These are phyloP conservation scores for Aspergillus asperescens DNA, from an alignment of 495 filamentous ascomycete species.

Conservation along the genomic window DNA sequence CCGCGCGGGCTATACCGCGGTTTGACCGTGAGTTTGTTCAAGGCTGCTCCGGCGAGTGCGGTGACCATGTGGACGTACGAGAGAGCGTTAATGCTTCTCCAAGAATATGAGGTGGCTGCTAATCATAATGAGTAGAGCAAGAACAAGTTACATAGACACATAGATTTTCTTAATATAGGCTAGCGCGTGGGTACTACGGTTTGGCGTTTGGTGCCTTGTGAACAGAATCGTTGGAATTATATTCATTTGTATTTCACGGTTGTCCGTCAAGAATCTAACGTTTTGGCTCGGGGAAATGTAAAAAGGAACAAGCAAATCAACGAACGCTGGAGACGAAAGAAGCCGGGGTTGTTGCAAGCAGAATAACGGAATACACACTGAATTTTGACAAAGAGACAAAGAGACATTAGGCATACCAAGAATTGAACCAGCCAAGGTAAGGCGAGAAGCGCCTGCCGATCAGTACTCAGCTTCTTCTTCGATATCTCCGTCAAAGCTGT, in stretches of 20 bases:
- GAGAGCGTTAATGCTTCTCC: slow-evolving; percentile 55
- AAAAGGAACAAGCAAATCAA: slow-evolving; percentile 5
- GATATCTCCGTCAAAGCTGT: slow-evolving; percentile 57
- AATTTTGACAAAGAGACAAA: slow-evolving; percentile 8
- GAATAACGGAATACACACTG: slow-evolving; percentile 20
- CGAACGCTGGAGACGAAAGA: slow-evolving; percentile 28
- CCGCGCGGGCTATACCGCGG: slow-evolving; percentile 80
- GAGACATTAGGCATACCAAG: slow-evolving; percentile 21
- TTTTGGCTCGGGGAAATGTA: neutral
- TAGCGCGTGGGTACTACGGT: neutral
- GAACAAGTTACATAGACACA: neutral
- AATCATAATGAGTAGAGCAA: slow-evolving; percentile 1
- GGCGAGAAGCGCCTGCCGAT: neutral
- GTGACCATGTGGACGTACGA: slow-evolving; percentile 99
- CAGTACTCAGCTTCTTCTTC: slow-evolving; percentile 73
- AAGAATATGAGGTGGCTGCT: slow-evolving; percentile 37
- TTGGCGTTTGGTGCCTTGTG: neutral
- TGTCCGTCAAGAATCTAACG: slow-evolving; percentile 7
- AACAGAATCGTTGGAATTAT: neutral
- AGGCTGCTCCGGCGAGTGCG: slow-evolving; percentile 91
- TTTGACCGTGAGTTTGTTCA: slow-evolving; percentile 80
- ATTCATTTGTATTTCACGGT: slow-evolving; percentile 11
- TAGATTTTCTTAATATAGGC: neutral
- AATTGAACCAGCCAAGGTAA: slow-evolving; percentile 19
- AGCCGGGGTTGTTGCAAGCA: slow-evolving; percentile 31